phyloP scores from a whole-genome alignment of 768 basidiomycete genomes.

The Mycena olivaceomarginata region DNA sequence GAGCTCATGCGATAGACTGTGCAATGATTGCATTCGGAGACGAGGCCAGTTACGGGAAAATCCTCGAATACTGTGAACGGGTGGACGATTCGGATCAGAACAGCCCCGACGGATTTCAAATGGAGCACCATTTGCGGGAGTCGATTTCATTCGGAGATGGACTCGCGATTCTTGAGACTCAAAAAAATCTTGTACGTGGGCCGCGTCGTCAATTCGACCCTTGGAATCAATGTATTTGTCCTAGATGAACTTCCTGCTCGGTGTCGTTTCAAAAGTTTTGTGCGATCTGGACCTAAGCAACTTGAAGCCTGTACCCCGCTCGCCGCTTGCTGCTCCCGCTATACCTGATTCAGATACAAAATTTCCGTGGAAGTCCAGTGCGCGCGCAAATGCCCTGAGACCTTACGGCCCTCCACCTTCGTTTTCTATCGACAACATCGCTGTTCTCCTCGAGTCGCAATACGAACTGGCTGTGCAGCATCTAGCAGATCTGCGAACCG shows the following conservation, averaged over 20 bases:
- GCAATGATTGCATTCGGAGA: conserved; percentile 28
- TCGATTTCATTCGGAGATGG: conserved; percentile 32
- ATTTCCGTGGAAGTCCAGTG: conserved; percentile 35
- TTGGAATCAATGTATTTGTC: background rate
- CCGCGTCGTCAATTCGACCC: background rate
- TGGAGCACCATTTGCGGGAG: conserved; percentile 15
- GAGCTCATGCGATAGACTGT: conserved; percentile 22
- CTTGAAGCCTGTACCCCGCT: background rate
- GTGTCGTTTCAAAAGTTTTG: conserved; percentile 19
- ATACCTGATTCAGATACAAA: conserved; percentile 18
- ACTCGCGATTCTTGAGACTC: conserved; percentile 19
- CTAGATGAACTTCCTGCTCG: conserved; percentile 27
- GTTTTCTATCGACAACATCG: conserved; percentile 22
- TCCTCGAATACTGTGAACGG: conserved; percentile 20
- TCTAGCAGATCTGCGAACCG: conserved; percentile 27
- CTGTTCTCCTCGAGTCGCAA: conserved; percentile 15
- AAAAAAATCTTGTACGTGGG: conserved; percentile 16
- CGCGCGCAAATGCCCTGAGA: conserved; percentile 10
- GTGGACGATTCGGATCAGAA: conserved; percentile 18
- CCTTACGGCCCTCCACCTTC: conserved; percentile 25
- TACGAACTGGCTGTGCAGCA: conserved; percentile 35
- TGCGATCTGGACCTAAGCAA: conserved; percentile 22
- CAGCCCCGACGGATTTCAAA: conserved; percentile 14
- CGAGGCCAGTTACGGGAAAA: conserved; percentile 24
- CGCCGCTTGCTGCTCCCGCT: conserved; percentile 10